Conservation (phyloP, 257 asterid species). For the Perilla frutescens region DNA sequence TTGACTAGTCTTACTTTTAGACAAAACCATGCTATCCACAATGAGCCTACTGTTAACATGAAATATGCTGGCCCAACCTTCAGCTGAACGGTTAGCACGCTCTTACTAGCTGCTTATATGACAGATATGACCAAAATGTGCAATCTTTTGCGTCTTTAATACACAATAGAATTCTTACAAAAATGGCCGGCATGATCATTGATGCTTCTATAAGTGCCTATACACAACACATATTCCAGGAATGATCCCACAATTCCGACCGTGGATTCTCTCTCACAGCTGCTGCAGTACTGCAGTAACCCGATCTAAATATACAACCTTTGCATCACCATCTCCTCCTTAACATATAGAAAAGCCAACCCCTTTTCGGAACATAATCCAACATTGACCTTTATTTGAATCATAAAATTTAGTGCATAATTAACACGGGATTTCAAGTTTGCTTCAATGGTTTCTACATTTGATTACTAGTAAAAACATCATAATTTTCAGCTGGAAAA, state of each 20-base stretch:
- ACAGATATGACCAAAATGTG: background rate
- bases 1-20: background rate
- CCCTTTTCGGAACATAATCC: background rate
- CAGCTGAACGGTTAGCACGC: background rate
- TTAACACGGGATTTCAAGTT: no score
- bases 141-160: slow-evolving; percentile 11
- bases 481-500: slow-evolving; percentile 1
- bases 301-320: background rate
- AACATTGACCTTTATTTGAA: background rate
- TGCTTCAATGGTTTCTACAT: background rate
- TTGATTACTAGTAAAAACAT: background rate
- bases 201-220: background rate
- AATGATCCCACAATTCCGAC: background rate
- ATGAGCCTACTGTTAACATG: background rate
- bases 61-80: background rate
- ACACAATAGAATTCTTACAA: background rate
- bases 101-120: background rate
- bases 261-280: slow-evolving; percentile 4
- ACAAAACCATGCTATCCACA: background rate
- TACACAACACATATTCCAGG: background rate
- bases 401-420: no score
- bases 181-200: background rate
- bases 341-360: no score
- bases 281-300: background rate
- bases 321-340: background rate